These are phyloP conservation scores for Hydnum rufescens DNA, from an alignment of 768 basidiomycete genomes.

Conservation along the genomic window DNA sequence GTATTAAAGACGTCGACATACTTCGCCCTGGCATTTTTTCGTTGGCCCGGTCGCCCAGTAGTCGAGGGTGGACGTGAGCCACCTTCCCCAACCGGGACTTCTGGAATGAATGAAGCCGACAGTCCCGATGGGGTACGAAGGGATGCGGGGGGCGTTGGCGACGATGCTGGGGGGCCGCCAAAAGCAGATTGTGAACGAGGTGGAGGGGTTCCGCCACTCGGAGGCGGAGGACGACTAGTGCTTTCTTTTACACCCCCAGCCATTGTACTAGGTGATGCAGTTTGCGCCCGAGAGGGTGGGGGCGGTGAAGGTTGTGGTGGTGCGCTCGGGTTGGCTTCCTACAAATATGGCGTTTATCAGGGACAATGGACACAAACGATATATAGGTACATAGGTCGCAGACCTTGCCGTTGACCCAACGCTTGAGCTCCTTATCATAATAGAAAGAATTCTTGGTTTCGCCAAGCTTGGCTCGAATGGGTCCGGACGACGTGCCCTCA, in stretches of 20 bases:
- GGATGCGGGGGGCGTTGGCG: slow-evolving; percentile 24
- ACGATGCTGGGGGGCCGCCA: slow-evolving; percentile 41
- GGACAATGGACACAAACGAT: too few species aligned
- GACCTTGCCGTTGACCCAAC: slow-evolving; percentile 93
- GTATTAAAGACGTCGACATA: slow-evolving; percentile 79
- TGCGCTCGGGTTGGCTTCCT: slow-evolving; percentile 26
- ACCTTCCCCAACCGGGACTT: slow-evolving; percentile 3
- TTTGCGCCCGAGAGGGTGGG: slow-evolving; percentile 72
- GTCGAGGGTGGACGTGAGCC: slow-evolving; percentile 21
- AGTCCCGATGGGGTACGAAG: slow-evolving; percentile 48
- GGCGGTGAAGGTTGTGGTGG: slow-evolving; percentile 31
- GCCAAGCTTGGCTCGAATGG: slow-evolving; percentile 81
- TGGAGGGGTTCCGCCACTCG: slow-evolving; percentile 19
- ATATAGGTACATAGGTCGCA: slow-evolving; percentile 12
- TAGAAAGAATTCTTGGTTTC: slow-evolving; percentile 68
- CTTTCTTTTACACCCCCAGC: slow-evolving; percentile 19
- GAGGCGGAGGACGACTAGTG: slow-evolving; percentile 13
- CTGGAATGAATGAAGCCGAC: slow-evolving; percentile 13
- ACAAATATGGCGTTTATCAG: background rate
- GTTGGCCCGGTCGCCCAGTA: slow-evolving; percentile 46
- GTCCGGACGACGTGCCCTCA: slow-evolving; percentile 35
- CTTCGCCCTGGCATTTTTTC: slow-evolving; percentile 50
- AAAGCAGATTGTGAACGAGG: slow-evolving; percentile 16
- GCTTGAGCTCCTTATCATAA: slow-evolving; percentile 85
- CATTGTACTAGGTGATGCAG: slow-evolving; percentile 41